Conservation (phyloP, 352 stramenopile species). For the Phytophthora ramorum region DNA sequence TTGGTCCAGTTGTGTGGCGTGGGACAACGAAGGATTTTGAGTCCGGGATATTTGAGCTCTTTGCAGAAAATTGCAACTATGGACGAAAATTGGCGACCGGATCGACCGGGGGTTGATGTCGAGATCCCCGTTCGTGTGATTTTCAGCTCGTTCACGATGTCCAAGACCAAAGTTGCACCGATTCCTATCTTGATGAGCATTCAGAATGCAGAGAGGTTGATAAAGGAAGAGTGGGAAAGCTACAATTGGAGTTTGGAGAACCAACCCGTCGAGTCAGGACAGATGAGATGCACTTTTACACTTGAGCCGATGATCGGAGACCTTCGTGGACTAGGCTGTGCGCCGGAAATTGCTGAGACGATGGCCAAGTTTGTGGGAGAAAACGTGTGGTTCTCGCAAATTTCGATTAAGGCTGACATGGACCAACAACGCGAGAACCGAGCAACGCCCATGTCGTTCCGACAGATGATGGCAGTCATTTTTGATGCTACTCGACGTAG, state of each 20-base stretch:
- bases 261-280: constrained; percentile 17
- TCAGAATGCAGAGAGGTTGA: constrained; percentile 21
- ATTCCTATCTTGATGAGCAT: constrained; percentile 20
- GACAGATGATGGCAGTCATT: constrained; percentile 25
- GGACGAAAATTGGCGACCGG: not conserved
- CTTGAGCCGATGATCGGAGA: constrained; percentile 25
- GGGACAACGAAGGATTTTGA: constrained; percentile 2
- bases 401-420: constrained; percentile 8
- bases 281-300: constrained; percentile 24
- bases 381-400: constrained; percentile 26
- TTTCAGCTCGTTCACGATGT: constrained; percentile 10
- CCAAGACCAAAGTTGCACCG: constrained; percentile 1
- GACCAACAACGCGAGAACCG: not conserved
- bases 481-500: constrained; percentile 25
- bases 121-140: constrained; percentile 23
- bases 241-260: constrained; percentile 30
- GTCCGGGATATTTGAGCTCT: constrained; percentile 7
- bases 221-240: constrained; percentile 18
- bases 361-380: constrained; percentile 26
- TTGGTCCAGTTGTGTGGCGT: constrained; percentile 21
- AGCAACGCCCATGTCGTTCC: constrained; percentile 10
- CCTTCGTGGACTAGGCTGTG: constrained; percentile 9
- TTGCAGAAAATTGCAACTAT: constrained; percentile 19
- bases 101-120: constrained; percentile 14
- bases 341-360: constrained; percentile 14